Evolutionary conservation across 2,329 filamentous ascomycete genomes (phyloP), one percentile per base, ranked within the genome.

Genomic region (Orbilia quercus): DNA sequence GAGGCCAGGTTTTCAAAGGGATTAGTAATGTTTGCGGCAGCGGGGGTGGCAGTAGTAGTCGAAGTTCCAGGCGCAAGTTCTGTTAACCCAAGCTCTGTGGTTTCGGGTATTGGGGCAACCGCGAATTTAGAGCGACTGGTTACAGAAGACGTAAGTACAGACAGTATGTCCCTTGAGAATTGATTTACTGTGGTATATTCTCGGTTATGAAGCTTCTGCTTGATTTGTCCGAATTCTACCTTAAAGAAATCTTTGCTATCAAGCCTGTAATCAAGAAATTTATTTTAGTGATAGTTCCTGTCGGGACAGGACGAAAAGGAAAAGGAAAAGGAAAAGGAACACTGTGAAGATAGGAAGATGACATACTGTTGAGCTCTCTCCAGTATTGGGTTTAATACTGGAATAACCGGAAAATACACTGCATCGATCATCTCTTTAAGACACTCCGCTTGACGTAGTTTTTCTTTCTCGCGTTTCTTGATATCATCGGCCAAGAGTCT

Each of bases 391-490:
- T 85, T 86, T 20, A 99, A 85, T 55, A 96, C 82, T 77, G 88
- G 88, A 64, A 89, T 86, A 12, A 97, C 87, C 0, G 95, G 95
- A 76, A 98, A 97, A 81, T 98, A 99, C 77, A 96, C 90, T 36
- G 87, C 90, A 79, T 98, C 90, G 28, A 98, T 87, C 78, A 96
- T 89, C 72, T 89, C 88, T 76, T 88, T 88, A 77, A 98, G 86
- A 54, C 92, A 83, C 79, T 91, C 87, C 12, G 89, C 88, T 65
- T 91, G 89, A 72, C 91, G 87, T 20, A 96, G 83, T 80, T 96
- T 96, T 76, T 88, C 82, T 51, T 84, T 83, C 80, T 98, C 95
- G 57, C 93, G 87, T 79, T 89, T 84, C 75, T 91, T 91, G 38
- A 95, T 83, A 60, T 88, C 84, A 22, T 89, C 85, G 9, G 98